Conservation (phyloP, 2,329 filamentous ascomycete species). For the Plectosphaerella sp. region DNA sequence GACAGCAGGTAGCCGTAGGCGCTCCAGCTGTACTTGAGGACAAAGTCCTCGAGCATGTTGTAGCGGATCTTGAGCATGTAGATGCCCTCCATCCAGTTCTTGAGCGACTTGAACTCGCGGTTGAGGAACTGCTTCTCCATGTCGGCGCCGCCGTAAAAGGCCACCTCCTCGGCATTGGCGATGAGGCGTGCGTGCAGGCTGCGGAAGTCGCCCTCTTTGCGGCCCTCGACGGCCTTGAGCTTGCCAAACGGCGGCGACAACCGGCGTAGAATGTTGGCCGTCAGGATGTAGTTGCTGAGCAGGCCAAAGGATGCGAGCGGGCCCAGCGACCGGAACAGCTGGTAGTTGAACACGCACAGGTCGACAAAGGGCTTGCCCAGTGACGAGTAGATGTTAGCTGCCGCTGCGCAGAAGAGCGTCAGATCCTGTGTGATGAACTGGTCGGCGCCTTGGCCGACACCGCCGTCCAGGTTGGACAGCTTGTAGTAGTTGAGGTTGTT, state of each 20-base stretch:
- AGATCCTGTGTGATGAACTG: conserved; percentile 98
- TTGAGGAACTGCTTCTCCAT: conserved; percentile 94
- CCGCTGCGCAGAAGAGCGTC: conserved; percentile 89
- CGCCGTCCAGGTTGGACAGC: conserved; percentile 85
- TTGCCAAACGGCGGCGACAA: conserved; percentile 96
- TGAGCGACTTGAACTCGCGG: conserved; percentile 86
- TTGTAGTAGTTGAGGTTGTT: conserved; percentile 97
- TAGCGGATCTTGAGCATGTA: conserved; percentile 97
- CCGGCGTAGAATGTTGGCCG: conserved; percentile 81
- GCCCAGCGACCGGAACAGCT: conserved; percentile 86
- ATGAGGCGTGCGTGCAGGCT: conserved; percentile 87
- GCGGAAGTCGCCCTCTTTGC: conserved; percentile 92
- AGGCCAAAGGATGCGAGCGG: conserved; percentile 83
- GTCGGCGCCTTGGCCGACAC: conserved; percentile 85
- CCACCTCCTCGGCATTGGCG: conserved; percentile 95
- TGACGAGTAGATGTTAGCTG: conserved; percentile 90
- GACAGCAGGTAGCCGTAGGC: conserved; percentile 94
- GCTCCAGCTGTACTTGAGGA: conserved; percentile 98
- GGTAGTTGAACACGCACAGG: conserved; percentile 95
- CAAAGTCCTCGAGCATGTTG: conserved; percentile 98
- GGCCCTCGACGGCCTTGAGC: conserved; percentile 90
- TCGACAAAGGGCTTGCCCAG: conserved; percentile 98
- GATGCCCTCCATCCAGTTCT: conserved; percentile 96
- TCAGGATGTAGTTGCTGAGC: conserved; percentile 89
- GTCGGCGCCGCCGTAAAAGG: conserved; percentile 92